Conservation (phyloP, 805 yeast species). For the Metschnikowia drakensbergensis region DNA sequence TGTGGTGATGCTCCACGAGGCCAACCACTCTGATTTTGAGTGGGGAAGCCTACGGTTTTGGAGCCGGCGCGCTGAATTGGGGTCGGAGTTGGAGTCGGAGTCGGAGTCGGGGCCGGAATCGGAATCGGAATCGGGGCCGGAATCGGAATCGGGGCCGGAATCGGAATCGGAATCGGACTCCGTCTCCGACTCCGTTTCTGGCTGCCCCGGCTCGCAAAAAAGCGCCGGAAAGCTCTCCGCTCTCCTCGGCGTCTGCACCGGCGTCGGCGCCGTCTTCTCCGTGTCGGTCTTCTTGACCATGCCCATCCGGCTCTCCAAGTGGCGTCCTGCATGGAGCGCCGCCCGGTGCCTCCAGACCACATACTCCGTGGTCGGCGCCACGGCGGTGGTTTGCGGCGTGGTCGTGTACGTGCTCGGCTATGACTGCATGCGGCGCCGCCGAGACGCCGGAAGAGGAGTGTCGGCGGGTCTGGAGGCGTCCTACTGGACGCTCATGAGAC, state of each 20-base stretch:
- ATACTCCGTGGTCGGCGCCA: constrained; percentile 45
- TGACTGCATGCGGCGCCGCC: constrained; percentile 35
- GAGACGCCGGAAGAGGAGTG: constrained; percentile 21
- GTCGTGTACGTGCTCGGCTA: constrained; percentile 43
- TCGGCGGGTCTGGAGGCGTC: constrained; percentile 5
- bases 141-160: too few relatives aligned
- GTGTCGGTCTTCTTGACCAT: constrained; percentile 53
- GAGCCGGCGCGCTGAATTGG: constrained; percentile 5
- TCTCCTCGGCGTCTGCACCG: constrained; percentile 57
- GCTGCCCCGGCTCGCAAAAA: too few relatives aligned
- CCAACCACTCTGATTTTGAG: constrained; percentile 42
- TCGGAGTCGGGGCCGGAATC: too few relatives aligned
- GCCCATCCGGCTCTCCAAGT: constrained; percentile 47
- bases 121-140: too few relatives aligned
- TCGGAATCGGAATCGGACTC: too few relatives aligned
- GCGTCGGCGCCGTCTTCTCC: constrained; percentile 64
- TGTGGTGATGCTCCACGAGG: constrained; percentile 56
- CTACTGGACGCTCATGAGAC: constrained; percentile 40
- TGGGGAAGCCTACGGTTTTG: constrained; percentile 28
- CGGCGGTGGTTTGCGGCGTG: constrained; percentile 38
- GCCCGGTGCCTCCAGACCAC: constrained; percentile 44
- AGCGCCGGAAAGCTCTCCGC: constrained; percentile 53
- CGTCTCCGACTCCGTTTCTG: too few relatives aligned
- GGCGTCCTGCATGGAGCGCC: constrained; percentile 30
- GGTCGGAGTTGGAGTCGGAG: too few relatives aligned